Evolutionary conservation across 169 alveolate genomes (phyloP).

Genomic region (Theileria parva): DNA sequence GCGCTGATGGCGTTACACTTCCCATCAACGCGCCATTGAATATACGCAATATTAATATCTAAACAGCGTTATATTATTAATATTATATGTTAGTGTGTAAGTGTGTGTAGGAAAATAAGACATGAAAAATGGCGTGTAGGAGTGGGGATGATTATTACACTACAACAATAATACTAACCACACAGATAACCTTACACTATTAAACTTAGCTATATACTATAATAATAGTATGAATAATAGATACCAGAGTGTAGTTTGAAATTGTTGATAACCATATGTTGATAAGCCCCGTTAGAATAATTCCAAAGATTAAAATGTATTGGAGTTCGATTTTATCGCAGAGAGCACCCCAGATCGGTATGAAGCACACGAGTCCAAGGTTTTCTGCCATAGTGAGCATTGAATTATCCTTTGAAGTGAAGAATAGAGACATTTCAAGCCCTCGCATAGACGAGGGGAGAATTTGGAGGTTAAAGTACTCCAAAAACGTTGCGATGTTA

Average conservation of each 20-base stretch:
- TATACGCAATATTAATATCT: slow-evolving; percentile 43
- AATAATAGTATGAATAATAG: too few species aligned
- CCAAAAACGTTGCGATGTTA: slow-evolving; percentile 84
- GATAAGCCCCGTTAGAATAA: slow-evolving; percentile 83
- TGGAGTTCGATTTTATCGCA: slow-evolving; percentile 83
- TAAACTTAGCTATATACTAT: too few species aligned
- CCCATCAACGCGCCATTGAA: slow-evolving; percentile 51
- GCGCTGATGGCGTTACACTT: slow-evolving; percentile 45
- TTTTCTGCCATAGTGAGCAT: slow-evolving; percentile 82
- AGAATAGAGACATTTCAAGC: slow-evolving; percentile 81
- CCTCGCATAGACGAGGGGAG: slow-evolving; percentile 88
- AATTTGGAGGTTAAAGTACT: slow-evolving; percentile 87
- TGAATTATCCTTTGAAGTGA: slow-evolving; percentile 82
- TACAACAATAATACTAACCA: too few species aligned
- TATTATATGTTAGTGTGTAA: too few species aligned
- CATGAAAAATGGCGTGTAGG: neutral
- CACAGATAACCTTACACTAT: too few species aligned
- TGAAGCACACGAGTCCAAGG: slow-evolving; percentile 77
- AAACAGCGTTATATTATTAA: neutral
- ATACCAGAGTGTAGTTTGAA: slow-evolving; percentile 39
- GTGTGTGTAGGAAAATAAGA: too few species aligned
- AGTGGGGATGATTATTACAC: neutral
- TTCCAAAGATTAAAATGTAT: slow-evolving; percentile 83
- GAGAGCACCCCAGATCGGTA: slow-evolving; percentile 89
- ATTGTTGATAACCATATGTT: slow-evolving; percentile 73